Percentiles rank a stretch among this genome's conserved stretches.
These are phyloP conservation scores for Amanita inopinata DNA, from an alignment of 768 basidiomycete genomes.

Conservation along the genomic window DNA sequence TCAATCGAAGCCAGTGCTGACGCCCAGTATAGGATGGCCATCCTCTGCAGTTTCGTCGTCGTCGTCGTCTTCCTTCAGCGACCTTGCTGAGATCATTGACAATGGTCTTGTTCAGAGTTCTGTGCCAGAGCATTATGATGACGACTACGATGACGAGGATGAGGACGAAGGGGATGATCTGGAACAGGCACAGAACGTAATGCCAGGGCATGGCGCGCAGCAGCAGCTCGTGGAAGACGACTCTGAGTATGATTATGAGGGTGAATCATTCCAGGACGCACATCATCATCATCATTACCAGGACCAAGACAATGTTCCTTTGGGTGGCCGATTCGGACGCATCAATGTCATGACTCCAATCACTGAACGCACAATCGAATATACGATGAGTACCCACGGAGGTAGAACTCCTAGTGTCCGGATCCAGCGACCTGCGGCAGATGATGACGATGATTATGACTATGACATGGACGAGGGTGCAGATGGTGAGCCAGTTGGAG, in stretches of 20 bases:
- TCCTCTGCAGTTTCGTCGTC: constrained; percentile 6
- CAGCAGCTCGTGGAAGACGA: constrained; percentile 4
- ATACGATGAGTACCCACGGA: constrained; percentile 47
- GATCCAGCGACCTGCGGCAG: constrained; percentile 14
- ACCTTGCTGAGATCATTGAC: constrained; percentile 9
- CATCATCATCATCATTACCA: constrained; percentile 9
- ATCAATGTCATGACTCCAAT: constrained; percentile 98
- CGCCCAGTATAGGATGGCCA: constrained; percentile 4
- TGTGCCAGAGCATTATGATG: constrained; percentile 20
- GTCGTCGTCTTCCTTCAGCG: constrained; percentile 8
- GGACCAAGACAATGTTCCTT: constrained; percentile 29
- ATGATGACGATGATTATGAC: constrained; percentile 16
- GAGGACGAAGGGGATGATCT: constrained; percentile 14
- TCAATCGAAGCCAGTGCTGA: constrained; percentile 5
- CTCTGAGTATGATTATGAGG: constrained; percentile 25
- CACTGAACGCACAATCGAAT: constrained; percentile 90
- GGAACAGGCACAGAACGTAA: not conserved
- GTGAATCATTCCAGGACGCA: constrained; percentile 27
- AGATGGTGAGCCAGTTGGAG: too few species aligned
- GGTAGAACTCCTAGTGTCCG: constrained; percentile 34
- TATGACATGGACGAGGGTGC: constrained; percentile 17
- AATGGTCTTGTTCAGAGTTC: too few species aligned
- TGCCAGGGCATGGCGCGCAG: not conserved
- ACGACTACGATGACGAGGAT: constrained; percentile 20
- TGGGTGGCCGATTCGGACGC: constrained; percentile 68